phyloP scores from a whole-genome alignment of 2,329 filamentous ascomycete genomes.

The Aureobasidium mangrovei region DNA sequence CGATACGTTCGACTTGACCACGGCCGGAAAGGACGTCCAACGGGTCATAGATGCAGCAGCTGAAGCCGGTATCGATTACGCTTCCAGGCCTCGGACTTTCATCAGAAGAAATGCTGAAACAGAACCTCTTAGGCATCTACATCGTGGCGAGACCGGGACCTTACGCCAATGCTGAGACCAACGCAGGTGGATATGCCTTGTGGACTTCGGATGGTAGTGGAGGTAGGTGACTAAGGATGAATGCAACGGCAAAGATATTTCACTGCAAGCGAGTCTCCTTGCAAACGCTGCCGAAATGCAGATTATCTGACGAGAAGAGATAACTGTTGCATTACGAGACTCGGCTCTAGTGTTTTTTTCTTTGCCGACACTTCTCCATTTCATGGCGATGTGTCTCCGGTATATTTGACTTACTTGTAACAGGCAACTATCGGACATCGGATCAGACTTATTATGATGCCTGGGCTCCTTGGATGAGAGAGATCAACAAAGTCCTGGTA shows the following conservation, averaged over 20 bases:
- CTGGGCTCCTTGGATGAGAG: constrained; percentile 42
- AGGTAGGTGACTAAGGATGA: constrained; percentile 25
- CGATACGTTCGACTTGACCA: constrained; percentile 39
- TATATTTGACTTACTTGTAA: neutral
- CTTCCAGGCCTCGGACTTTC: neutral
- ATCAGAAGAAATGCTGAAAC: neutral
- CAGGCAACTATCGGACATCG: constrained; percentile 37
- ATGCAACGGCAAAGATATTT: no score
- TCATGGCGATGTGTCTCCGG: no score
- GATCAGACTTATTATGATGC: constrained; percentile 41
- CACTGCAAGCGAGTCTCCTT: no score
- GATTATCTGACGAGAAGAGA: no score
- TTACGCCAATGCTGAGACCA: constrained; percentile 56
- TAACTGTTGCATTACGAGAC: no score
- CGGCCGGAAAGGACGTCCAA: constrained; percentile 44
- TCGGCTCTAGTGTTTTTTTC: no score
- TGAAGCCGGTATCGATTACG: constrained; percentile 34
- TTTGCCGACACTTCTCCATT: no score
- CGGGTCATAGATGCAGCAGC: constrained; percentile 45
- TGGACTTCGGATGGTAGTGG: constrained; percentile 54
- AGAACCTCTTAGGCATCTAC: no score
- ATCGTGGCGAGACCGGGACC: constrained; percentile 42
- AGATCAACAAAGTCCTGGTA: constrained; percentile 42
- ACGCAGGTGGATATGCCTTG: constrained; percentile 51
- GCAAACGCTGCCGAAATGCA: no score